Evolutionary conservation across 164 flowering plant species (phyloP).

Genomic region (Tinospora cordifolia): DNA sequence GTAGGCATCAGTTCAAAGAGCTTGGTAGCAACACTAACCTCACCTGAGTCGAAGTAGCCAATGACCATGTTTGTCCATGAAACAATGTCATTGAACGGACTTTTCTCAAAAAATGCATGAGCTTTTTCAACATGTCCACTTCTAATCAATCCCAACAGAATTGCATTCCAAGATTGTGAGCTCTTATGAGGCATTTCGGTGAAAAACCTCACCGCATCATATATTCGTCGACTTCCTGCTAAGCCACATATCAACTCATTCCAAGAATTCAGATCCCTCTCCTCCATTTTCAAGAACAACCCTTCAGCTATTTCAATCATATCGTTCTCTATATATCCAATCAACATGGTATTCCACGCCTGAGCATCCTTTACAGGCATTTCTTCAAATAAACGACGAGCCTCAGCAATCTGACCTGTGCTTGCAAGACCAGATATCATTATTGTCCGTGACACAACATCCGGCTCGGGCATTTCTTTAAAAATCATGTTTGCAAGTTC

Average conservation of each 20-base stretch:
- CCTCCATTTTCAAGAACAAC: slow-evolving; percentile 49
- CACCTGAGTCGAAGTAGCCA: slow-evolving; percentile 47
- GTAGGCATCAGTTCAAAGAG: slow-evolving; percentile 36
- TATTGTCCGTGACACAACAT: slow-evolving; percentile 54
- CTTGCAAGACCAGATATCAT: slow-evolving; percentile 41
- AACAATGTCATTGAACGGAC: slow-evolving; percentile 35
- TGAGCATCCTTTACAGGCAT: slow-evolving; percentile 48
- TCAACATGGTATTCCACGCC: slow-evolving; percentile 53
- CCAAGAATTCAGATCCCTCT: slow-evolving; percentile 40
- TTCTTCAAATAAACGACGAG: slow-evolving; percentile 36
- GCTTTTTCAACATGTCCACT: slow-evolving; percentile 39
- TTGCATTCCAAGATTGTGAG: slow-evolving; percentile 37
- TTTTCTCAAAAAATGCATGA: slow-evolving; percentile 48
- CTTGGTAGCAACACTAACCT: slow-evolving; percentile 29
- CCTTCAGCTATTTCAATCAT: slow-evolving; percentile 33
- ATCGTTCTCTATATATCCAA: slow-evolving; percentile 37
- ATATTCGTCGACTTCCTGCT: slow-evolving; percentile 22
- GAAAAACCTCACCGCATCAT: slow-evolving; percentile 40
- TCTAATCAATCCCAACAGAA: slow-evolving; percentile 36
- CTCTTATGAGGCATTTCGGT: slow-evolving; percentile 39
- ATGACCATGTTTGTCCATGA: slow-evolving; percentile 49
- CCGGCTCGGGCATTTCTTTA: slow-evolving; percentile 32
- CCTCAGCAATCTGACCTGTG: slow-evolving; percentile 39
- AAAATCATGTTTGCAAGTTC: slow-evolving; percentile 39
- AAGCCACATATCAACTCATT: slow-evolving; percentile 38